Evolutionary conservation across 2,329 filamentous ascomycete species (phyloP).

Genomic region (Drechmeria coniospora): DNA sequence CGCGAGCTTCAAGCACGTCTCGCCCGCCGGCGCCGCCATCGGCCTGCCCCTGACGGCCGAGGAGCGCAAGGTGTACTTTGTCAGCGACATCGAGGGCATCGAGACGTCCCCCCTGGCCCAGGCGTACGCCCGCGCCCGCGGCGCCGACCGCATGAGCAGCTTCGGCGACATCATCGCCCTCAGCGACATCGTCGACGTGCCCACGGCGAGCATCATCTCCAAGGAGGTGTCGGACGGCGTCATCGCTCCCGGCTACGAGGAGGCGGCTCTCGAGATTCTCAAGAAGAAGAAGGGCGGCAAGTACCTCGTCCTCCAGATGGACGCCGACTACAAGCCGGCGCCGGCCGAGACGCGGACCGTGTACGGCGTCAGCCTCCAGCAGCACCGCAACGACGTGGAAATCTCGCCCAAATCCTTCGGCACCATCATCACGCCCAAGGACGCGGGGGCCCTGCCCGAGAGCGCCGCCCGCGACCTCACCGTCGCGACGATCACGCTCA

Average conservation of each 20-base stretch:
- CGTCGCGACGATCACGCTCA: slow-evolving; percentile 89
- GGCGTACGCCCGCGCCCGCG: slow-evolving; percentile 88
- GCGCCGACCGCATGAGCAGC: slow-evolving; percentile 95
- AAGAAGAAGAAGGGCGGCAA: slow-evolving; percentile 97
- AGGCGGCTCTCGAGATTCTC: slow-evolving; percentile 76
- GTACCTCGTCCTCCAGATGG: slow-evolving; percentile 92
- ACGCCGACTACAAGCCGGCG: slow-evolving; percentile 67
- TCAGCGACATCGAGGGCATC: slow-evolving; percentile 83
- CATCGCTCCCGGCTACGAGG: slow-evolving; percentile 75
- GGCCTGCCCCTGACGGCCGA: slow-evolving; percentile 72
- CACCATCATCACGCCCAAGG: slow-evolving; percentile 76
- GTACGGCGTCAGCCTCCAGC: slow-evolving; percentile 75
- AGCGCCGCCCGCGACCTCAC: slow-evolving; percentile 77
- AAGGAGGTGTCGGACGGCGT: slow-evolving; percentile 96
- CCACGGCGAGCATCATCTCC: slow-evolving; percentile 93
- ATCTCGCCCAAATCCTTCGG: slow-evolving; percentile 77
- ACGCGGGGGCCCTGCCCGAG: slow-evolving; percentile 56
- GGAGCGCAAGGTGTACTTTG: slow-evolving; percentile 97
- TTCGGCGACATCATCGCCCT: slow-evolving; percentile 95
- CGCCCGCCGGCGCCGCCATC: slow-evolving; percentile 88
- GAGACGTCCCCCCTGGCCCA: slow-evolving; percentile 77
- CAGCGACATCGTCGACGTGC: slow-evolving; percentile 76
- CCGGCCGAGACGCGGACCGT: slow-evolving; percentile 75
- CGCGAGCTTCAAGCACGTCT: slow-evolving; percentile 98
- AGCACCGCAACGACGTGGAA: slow-evolving; percentile 83